Conservation (phyloP, 768 basidiomycete species). For the Tricholoma saponaceum region DNA sequence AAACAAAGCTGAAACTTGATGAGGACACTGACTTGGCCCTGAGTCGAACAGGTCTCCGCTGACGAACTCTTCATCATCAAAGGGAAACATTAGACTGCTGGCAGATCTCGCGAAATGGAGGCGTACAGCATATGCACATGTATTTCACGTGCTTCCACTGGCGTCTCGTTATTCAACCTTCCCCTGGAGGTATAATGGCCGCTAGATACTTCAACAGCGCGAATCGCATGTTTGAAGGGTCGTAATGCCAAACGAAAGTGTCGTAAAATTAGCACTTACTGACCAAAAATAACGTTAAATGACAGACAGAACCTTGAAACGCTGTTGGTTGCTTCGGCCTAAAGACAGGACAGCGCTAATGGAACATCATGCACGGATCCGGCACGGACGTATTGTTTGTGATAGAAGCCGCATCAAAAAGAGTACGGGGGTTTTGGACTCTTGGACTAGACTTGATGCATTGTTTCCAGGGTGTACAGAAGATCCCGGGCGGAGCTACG, state of each 20-base stretch:
- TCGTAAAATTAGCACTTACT: background rate
- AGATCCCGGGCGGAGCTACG: background rate
- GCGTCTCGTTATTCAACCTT: too few species aligned
- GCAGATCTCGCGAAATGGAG: too few species aligned
- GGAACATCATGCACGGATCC: background rate
- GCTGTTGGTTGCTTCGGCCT: background rate
- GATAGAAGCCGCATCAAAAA: background rate
- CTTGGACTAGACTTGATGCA: background rate
- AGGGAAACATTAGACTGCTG: too few species aligned
- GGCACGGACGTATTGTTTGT: background rate
- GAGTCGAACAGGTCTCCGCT: too few species aligned
- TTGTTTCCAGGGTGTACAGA: background rate
- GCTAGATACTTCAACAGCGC: background rate
- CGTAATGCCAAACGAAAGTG: background rate
- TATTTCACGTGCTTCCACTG: too few species aligned
- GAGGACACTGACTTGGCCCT: too few species aligned
- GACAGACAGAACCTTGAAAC: background rate
- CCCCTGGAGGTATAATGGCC: too few species aligned
- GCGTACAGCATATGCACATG: too few species aligned
- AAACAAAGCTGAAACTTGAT: too few species aligned
- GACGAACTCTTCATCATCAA: too few species aligned
- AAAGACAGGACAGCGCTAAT: background rate
- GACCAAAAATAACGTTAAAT: background rate
- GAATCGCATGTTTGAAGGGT: background rate
- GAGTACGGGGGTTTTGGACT: background rate